Percentiles rank a stretch among this genome's conserved stretches.
Evolutionary conservation across 2,329 filamentous ascomycete species (phyloP).

Genomic region (Nigrograna mackinnonii): DNA sequence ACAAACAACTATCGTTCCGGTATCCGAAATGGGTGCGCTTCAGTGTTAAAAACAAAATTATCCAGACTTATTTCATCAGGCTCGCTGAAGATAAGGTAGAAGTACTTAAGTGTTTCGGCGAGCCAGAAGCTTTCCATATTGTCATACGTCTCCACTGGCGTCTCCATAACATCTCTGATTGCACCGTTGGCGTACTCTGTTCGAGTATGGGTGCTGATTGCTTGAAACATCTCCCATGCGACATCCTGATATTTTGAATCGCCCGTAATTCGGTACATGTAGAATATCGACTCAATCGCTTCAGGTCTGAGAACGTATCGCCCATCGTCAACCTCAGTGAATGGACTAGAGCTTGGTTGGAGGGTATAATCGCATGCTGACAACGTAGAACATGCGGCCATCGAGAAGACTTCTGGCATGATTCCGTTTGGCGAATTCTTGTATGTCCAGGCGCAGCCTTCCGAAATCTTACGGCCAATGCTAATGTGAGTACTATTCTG

Average conservation of each 20-base stretch:
- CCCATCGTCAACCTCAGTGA: constrained; percentile 47
- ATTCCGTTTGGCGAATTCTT: constrained; percentile 59
- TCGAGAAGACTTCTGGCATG: constrained; percentile 63
- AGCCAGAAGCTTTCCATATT: constrained; percentile 55
- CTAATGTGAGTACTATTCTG: constrained; percentile 56
- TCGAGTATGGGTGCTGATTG: constrained; percentile 46
- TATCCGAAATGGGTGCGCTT: constrained; percentile 49
- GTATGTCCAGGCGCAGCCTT: constrained; percentile 68
- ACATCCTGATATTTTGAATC: constrained; percentile 50
- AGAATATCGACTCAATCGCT: constrained; percentile 65
- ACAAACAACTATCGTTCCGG: no score
- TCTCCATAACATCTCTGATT: constrained; percentile 45
- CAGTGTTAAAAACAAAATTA: constrained; percentile 52
- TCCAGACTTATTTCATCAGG: constrained; percentile 48
- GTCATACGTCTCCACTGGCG: constrained; percentile 42
- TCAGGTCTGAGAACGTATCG: constrained; percentile 57
- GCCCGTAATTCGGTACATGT: constrained; percentile 63
- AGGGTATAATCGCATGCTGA: constrained; percentile 44
- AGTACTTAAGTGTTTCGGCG: constrained; percentile 55
- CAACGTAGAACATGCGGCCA: constrained; percentile 55
- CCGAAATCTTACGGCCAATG: constrained; percentile 60
- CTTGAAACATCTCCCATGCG: constrained; percentile 56
- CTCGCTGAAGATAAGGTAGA: constrained; percentile 52
- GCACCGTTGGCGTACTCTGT: constrained; percentile 52
- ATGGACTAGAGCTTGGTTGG: constrained; percentile 48